These are phyloP conservation scores for Microcera coccophila DNA, from an alignment of 2,329 filamentous ascomycete genomes.

Conservation along the genomic window DNA sequence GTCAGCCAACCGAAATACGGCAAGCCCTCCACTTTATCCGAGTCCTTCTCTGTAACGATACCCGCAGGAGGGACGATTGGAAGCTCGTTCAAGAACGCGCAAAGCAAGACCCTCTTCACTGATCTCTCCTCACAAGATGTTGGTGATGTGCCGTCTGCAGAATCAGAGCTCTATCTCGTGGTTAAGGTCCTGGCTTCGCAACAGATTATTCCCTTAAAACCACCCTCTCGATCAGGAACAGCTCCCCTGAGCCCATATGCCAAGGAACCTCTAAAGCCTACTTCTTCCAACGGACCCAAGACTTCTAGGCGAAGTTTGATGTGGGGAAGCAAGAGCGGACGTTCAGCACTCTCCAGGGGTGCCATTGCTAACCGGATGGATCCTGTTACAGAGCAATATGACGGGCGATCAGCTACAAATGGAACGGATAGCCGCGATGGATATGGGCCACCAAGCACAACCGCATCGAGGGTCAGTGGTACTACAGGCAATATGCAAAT, in stretches of 20 bases:
- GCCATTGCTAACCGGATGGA: constrained; percentile 50
- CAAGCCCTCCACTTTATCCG: constrained; percentile 66
- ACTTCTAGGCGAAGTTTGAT: constrained; percentile 61
- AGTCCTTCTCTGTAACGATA: constrained; percentile 76
- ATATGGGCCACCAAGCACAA: constrained; percentile 49
- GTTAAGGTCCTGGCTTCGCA: constrained; percentile 68
- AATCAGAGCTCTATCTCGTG: constrained; percentile 75
- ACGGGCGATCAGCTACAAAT: constrained; percentile 36
- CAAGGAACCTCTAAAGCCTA: constrained; percentile 46
- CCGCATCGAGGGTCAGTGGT: constrained; percentile 43
- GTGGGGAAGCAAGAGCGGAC: constrained; percentile 60
- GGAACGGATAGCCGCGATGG: constrained; percentile 44
- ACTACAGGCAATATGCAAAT: constrained; percentile 25
- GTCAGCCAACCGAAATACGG: constrained; percentile 66
- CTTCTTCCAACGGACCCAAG: constrained; percentile 49
- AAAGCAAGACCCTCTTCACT: constrained; percentile 80
- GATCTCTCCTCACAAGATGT: constrained; percentile 77
- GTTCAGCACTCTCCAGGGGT: constrained; percentile 52
- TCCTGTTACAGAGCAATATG: constrained; percentile 51
- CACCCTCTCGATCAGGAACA: constrained; percentile 50
- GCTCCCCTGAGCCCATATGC: constrained; percentile 39
- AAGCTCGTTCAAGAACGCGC: constrained; percentile 59
- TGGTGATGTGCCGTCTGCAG: constrained; percentile 57
- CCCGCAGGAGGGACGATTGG: constrained; percentile 69
- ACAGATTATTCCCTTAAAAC: constrained; percentile 44